A percentile compares a stretch with the other conserved stretches of the same genome.
Conservation (phyloP, 495 filamentous ascomycete species). For the Penicillium paradoxum region DNA sequence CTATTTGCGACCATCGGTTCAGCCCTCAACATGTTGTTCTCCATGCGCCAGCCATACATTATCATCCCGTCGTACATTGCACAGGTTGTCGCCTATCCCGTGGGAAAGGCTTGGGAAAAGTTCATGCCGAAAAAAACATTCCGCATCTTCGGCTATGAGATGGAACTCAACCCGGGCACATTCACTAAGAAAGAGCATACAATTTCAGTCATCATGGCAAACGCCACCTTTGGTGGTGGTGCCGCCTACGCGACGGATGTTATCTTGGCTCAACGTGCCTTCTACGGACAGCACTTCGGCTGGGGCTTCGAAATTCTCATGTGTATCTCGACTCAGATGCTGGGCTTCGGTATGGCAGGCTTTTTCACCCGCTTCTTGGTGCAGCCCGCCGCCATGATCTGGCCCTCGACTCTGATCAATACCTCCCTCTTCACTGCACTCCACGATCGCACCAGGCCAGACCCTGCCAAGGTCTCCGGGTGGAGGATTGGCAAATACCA, state of each 20-base stretch:
- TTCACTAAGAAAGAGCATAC: slow-evolving; percentile 78
- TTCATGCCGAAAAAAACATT: slow-evolving; percentile 49
- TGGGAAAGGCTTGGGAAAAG: slow-evolving; percentile 55
- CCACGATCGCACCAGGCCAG: slow-evolving; percentile 57
- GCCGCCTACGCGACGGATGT: slow-evolving; percentile 66
- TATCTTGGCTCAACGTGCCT: slow-evolving; percentile 58
- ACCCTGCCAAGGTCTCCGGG: slow-evolving; percentile 54
- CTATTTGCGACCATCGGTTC: slow-evolving; percentile 62
- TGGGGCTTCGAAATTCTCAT: slow-evolving; percentile 64
- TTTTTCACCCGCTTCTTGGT: slow-evolving; percentile 63
- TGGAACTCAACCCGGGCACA: slow-evolving; percentile 61
- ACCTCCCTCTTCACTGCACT: slow-evolving; percentile 65
- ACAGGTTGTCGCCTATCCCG: slow-evolving; percentile 65
- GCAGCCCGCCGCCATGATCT: slow-evolving; percentile 62
- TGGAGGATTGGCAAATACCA: slow-evolving; percentile 62
- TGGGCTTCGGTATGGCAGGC: slow-evolving; percentile 69
- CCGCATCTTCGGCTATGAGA: slow-evolving; percentile 50
- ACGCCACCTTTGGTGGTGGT: slow-evolving; percentile 44
- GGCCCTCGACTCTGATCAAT: slow-evolving; percentile 62
- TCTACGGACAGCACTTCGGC: slow-evolving; percentile 64
- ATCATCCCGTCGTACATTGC: slow-evolving; percentile 63
- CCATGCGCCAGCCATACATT: slow-evolving; percentile 60
- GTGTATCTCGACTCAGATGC: slow-evolving; percentile 63
- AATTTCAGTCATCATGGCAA: slow-evolving; percentile 67
- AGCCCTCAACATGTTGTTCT: slow-evolving; percentile 66